phyloP scores from a whole-genome alignment of 2,329 filamentous ascomycete genomes.

The Daldinia eschscholtzii region DNA sequence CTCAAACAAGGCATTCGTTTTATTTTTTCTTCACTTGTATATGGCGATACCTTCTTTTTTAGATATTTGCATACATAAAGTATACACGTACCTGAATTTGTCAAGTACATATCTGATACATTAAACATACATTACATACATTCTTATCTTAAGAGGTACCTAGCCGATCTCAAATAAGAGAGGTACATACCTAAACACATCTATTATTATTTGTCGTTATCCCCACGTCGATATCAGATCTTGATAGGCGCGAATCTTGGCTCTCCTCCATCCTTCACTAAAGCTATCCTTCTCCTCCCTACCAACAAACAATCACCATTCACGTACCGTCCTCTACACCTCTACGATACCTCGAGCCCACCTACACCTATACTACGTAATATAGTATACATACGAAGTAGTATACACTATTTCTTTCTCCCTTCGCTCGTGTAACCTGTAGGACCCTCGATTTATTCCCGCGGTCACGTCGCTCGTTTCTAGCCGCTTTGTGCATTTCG shows the following conservation, averaged over 20 bases:
- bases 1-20: slow-evolving; percentile 35
- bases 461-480: slow-evolving; percentile 40
- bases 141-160: background rate
- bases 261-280: slow-evolving; percentile 1
- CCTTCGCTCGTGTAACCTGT: slow-evolving; percentile 29
- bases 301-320: slow-evolving; percentile 14
- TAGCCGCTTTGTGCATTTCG: slow-evolving; percentile 34
- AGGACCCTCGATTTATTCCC: slow-evolving; percentile 17
- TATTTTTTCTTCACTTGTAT: background rate
- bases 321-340: background rate
- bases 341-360: slow-evolving; percentile 17
- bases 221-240: slow-evolving; percentile 23
- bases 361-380: slow-evolving; percentile 26
- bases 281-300: slow-evolving; percentile 5
- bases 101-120: background rate
- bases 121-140: slow-evolving; percentile 16
- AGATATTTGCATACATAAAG: background rate
- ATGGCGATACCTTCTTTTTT: slow-evolving; percentile 23
- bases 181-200: too few species aligned
- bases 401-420: slow-evolving; percentile 18
- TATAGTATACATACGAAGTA: slow-evolving; percentile 15
- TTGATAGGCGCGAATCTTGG: slow-evolving; percentile 27
- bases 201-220: slow-evolving; percentile 7
- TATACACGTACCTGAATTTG: background rate
- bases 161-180: background rate